A percentile compares a stretch with the other conserved stretches of the same genome.
Conservation (phyloP, 768 basidiomycete species). For the Boletus pseudo-olivaceus region DNA sequence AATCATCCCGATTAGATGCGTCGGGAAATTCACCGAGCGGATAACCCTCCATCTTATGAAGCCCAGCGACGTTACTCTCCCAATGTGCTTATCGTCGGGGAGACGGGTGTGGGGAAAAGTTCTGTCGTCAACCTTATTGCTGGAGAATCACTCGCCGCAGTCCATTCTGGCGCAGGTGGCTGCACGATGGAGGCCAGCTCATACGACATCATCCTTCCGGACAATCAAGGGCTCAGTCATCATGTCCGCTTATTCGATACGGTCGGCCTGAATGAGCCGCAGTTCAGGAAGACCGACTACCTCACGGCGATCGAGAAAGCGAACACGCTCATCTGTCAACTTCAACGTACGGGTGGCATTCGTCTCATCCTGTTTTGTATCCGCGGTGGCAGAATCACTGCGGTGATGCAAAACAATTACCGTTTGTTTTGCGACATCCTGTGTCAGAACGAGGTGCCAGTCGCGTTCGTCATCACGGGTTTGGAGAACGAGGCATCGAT, state of each 20-base stretch:
- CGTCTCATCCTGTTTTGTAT: conserved; percentile 34
- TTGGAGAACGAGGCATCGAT: conserved; percentile 32
- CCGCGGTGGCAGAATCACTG: conserved; percentile 31
- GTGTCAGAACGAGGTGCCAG: conserved; percentile 30
- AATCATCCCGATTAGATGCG: conserved; percentile 10
- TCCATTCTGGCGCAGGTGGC: conserved; percentile 31
- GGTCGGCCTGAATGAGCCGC: conserved; percentile 30
- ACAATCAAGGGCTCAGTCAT: conserved; percentile 12
- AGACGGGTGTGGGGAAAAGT: conserved; percentile 37
- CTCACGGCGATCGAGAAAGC: conserved; percentile 31
- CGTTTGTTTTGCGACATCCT: conserved; percentile 28
- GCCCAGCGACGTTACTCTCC: conserved; percentile 24
- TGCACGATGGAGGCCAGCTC: conserved; percentile 33
- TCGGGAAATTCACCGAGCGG: conserved; percentile 1
- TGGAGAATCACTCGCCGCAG: conserved; percentile 22
- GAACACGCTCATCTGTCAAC: conserved; percentile 33
- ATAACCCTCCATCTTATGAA: conserved; percentile 21
- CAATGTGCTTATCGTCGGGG: conserved; percentile 37
- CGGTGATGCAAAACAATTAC: conserved; percentile 31
- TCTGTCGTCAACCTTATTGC: conserved; percentile 40
- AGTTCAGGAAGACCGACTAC: conserved; percentile 19
- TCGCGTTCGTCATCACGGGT: conserved; percentile 31
- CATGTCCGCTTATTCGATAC: conserved; percentile 34
- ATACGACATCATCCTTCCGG: conserved; percentile 26
- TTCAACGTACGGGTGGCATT: conserved; percentile 31